A percentile compares a stretch with the other conserved stretches of the same genome.
Evolutionary conservation across 225 moss, liverwort and hornwort genomes (phyloP).

Genomic region (Straminergon stramineum): DNA sequence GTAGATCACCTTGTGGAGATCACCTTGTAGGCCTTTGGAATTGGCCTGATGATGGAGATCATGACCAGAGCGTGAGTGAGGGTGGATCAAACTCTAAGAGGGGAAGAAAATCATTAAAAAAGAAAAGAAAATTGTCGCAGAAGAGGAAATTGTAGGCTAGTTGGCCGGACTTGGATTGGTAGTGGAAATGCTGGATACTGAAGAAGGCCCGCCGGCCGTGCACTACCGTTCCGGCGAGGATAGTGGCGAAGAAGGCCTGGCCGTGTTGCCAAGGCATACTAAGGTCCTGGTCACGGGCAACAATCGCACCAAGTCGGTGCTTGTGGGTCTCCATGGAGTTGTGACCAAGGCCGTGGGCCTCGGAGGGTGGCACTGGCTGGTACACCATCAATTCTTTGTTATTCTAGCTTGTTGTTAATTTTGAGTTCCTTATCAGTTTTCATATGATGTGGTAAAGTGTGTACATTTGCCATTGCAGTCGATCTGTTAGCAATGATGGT

Average conservation of each 20-base stretch:
- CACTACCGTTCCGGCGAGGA: slow-evolving; percentile 45
- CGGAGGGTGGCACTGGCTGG: slow-evolving; percentile 74
- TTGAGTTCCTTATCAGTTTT: background rate
- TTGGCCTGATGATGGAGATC: slow-evolving; percentile 4
- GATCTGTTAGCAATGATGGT: background rate
- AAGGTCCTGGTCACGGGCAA: slow-evolving; percentile 62
- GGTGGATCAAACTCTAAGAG: background rate
- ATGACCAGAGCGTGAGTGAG: background rate
- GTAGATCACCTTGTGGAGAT: background rate
- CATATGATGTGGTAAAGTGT: background rate
- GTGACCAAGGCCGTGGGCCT: slow-evolving; percentile 64
- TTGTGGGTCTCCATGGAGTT: slow-evolving; percentile 55
- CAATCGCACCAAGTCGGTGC: slow-evolving; percentile 61
- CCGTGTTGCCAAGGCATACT: slow-evolving; percentile 51
- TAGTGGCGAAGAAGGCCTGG: slow-evolving; percentile 50
- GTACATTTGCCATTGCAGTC: background rate
- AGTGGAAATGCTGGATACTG: slow-evolving; percentile 56
- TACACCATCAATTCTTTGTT: background rate
- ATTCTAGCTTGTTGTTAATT: background rate
- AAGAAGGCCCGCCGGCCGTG: slow-evolving; percentile 54
- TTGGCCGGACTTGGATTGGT: background rate
- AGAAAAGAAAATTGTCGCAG: background rate
- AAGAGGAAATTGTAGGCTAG: background rate
- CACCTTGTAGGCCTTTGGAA: background rate
- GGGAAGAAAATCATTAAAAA: background rate